A percentile compares a stretch with the other conserved stretches of the same genome.
Evolutionary conservation across 108 stramenopile genomes (phyloP).

Genomic region (Nitzschia sp.): DNA sequence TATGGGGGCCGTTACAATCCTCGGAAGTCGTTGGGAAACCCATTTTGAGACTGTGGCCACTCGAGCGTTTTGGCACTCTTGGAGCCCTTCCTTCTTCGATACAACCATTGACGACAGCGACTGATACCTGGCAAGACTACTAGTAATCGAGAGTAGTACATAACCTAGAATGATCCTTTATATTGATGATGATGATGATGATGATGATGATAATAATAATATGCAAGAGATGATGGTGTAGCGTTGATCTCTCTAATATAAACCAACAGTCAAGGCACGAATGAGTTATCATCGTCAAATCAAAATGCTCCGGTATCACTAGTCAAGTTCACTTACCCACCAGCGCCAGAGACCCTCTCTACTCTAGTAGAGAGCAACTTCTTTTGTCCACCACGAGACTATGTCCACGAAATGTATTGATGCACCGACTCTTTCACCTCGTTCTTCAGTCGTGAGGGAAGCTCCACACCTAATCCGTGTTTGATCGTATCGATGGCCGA

Average conservation of each 20-base stretch:
- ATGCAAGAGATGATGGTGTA: no score
- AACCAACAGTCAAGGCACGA: no score
- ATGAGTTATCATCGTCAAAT: no score
- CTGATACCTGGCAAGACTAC: background rate
- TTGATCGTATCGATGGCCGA: background rate
- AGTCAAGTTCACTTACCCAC: no score
- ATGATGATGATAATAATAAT: no score
- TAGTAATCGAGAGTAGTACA: no score
- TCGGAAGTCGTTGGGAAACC: constrained; percentile 49
- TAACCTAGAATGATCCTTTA: background rate
- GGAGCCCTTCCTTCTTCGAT: background rate
- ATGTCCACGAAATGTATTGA: background rate
- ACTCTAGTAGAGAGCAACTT: no score
- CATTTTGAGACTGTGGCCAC: constrained; percentile 44
- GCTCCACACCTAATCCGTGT: background rate
- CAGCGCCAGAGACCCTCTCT: no score
- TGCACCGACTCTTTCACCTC: background rate
- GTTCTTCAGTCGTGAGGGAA: background rate
- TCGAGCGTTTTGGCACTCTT: constrained; percentile 30
- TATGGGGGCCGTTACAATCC: constrained; percentile 55
- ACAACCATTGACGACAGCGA: background rate
- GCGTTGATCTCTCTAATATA: no score
- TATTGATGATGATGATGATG: background rate
- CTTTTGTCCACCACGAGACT: no score
- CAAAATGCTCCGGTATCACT: no score